Conservation (phyloP, 2,329 filamentous ascomycete genomes). For the Alternaria brassicicola region DNA sequence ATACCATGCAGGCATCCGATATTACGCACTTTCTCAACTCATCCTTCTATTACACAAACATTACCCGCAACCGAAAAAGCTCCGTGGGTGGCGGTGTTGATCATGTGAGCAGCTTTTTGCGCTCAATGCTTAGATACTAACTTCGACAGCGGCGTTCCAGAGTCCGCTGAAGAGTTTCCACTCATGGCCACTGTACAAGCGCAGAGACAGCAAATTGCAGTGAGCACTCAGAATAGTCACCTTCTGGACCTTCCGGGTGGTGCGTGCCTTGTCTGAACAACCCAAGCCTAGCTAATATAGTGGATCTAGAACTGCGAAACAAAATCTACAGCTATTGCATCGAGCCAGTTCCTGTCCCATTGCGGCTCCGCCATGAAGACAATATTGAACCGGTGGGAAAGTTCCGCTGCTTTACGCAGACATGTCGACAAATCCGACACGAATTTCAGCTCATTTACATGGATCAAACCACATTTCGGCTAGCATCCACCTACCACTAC, state of each 20-base stretch:
- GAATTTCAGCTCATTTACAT: conserved; percentile 21
- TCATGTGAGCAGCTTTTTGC: not conserved
- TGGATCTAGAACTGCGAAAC: not conserved
- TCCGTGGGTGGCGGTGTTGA: not conserved
- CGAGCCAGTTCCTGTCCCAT: not conserved
- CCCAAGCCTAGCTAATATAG: not conserved
- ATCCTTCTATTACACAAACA: not conserved
- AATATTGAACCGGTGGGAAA: not conserved
- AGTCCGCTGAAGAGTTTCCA: not conserved
- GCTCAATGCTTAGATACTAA: not conserved
- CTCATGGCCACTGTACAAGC: not conserved
- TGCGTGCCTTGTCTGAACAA: not conserved
- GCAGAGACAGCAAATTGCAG: not conserved
- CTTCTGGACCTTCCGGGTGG: not conserved
- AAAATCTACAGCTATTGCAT: not conserved
- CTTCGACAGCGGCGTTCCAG: not conserved
- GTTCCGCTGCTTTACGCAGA: not conserved
- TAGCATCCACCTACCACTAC: not conserved
- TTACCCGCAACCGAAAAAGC: not conserved
- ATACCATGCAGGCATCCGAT: not conserved
- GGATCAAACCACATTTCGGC: not conserved
- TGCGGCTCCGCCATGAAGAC: not conserved
- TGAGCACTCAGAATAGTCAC: not conserved
- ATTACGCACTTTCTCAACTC: not conserved
- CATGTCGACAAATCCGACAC: conserved; percentile 19